A percentile compares a stretch with the other conserved stretches of the same genome.
Conservation (phyloP, 108 stramenopile species). For the Nitzschia sp. region DNA sequence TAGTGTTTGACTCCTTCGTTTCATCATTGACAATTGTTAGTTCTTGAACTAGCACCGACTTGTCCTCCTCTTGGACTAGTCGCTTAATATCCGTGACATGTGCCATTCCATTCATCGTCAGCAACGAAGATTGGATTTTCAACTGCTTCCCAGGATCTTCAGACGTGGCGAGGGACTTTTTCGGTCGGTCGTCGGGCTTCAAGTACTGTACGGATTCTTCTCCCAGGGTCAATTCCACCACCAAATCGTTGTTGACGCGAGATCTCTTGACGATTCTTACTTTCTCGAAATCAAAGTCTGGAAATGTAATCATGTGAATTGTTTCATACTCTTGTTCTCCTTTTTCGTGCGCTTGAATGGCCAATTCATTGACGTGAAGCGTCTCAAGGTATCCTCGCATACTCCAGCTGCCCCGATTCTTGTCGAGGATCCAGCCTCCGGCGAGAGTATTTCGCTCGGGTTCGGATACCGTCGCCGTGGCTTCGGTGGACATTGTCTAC, state of each 20-base stretch:
- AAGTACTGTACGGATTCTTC: slow-evolving; percentile 49
- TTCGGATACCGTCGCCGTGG: neutral
- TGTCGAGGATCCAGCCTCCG: slow-evolving; percentile 83
- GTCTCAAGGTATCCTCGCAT: slow-evolving; percentile 84
- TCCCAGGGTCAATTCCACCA: slow-evolving; percentile 60
- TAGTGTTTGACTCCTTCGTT: slow-evolving; percentile 61
- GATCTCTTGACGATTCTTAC: slow-evolving; percentile 71
- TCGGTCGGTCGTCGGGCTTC: slow-evolving; percentile 66
- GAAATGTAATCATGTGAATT: slow-evolving; percentile 53
- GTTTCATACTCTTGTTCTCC: slow-evolving; percentile 80
- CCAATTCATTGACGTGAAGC: slow-evolving; percentile 74
- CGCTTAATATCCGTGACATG: slow-evolving; percentile 70
- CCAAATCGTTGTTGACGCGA: slow-evolving; percentile 78
- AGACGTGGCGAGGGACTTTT: slow-evolving; percentile 65
- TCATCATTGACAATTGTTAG: slow-evolving; percentile 71
- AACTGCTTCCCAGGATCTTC: slow-evolving; percentile 57
- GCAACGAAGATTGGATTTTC: slow-evolving; percentile 60
- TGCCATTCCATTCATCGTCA: slow-evolving; percentile 83
- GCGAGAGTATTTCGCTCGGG: slow-evolving; percentile 37
- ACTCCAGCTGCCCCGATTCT: slow-evolving; percentile 58
- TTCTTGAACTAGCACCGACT: slow-evolving; percentile 61
- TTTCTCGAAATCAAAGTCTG: slow-evolving; percentile 21
- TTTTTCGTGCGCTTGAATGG: slow-evolving; percentile 87
- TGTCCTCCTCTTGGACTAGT: slow-evolving; percentile 44
- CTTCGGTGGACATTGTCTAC: neutral